Conservation (phyloP, 179 eudicot genomes). For the Heliamphora pulchella region DNA sequence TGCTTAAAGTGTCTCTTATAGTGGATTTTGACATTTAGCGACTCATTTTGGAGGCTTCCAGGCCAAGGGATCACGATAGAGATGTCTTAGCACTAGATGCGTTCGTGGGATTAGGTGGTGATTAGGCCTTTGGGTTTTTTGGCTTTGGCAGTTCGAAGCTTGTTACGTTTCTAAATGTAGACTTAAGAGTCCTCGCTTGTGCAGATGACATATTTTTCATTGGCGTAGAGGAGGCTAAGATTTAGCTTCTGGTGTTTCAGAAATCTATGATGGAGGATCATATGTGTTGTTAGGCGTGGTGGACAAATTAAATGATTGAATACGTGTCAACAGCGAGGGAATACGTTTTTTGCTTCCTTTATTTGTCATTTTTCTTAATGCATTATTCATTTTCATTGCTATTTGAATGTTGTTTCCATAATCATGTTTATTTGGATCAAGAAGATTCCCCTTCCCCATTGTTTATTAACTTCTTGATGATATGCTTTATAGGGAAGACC, state of each 20-base stretch:
- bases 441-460: too few relatives aligned
- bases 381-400: too few relatives aligned
- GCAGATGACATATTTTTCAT: conserved; percentile 55
- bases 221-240: conserved; percentile 58
- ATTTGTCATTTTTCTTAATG: too few relatives aligned
- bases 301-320: too few relatives aligned
- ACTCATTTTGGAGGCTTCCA: conserved; percentile 40
- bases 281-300: too few relatives aligned
- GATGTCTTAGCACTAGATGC: conserved; percentile 67
- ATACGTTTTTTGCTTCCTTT: too few relatives aligned
- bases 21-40: conserved; percentile 45
- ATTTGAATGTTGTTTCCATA: too few relatives aligned
- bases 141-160: conserved; percentile 20
- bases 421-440: too few relatives aligned
- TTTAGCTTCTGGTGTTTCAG: conserved; percentile 72
- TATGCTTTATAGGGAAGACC: too few relatives aligned
- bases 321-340: too few relatives aligned
- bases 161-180: conserved; percentile 68
- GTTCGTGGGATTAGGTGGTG: conserved; percentile 41
- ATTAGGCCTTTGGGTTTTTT: conserved; percentile 37
- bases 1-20: conserved; percentile 47
- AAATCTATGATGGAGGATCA: conserved; percentile 37
- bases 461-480: too few relatives aligned
- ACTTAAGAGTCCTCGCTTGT: conserved; percentile 93
- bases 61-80: conserved; percentile 82